Percentiles rank a stretch among this genome's conserved stretches.
Evolutionary conservation across 2,329 filamentous ascomycete species (phyloP).

Genomic region (Sclerotinia borealis): DNA sequence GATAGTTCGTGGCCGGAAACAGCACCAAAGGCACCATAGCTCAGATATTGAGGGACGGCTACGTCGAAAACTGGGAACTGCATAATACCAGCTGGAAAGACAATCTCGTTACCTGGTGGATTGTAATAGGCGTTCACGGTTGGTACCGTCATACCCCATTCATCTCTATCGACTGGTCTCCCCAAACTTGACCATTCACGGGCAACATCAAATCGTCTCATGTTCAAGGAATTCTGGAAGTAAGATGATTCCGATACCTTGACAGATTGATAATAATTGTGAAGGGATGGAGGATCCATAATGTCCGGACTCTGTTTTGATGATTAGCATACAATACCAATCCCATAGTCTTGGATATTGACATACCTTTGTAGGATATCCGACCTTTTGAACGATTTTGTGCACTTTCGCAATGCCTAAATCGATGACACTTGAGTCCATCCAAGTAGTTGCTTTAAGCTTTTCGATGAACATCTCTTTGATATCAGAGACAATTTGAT

Average conservation of each 20-base stretch:
- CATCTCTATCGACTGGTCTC: constrained; percentile 52
- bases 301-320: constrained; percentile 47
- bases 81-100: constrained; percentile 65
- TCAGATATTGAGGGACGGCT: constrained; percentile 56
- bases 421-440: constrained; percentile 54
- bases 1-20: constrained; percentile 64
- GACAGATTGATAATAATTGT: constrained; percentile 50
- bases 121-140: constrained; percentile 65
- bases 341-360: not conserved
- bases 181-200: constrained; percentile 52
- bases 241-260: constrained; percentile 45
- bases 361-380: constrained; percentile 50
- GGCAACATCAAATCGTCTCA: constrained; percentile 42
- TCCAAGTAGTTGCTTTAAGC: constrained; percentile 55
- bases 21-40: constrained; percentile 63
- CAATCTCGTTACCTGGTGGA: constrained; percentile 50
- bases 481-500: constrained; percentile 65
- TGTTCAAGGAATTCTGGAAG: constrained; percentile 52
- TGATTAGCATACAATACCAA: constrained; percentile 15
- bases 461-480: constrained; percentile 60
- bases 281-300: constrained; percentile 48
- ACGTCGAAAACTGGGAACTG: constrained; percentile 62
- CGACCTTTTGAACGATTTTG: constrained; percentile 63
- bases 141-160: constrained; percentile 55
- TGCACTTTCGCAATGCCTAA: constrained; percentile 58